Evolutionary conservation across 352 stramenopile genomes (phyloP), one percentile per base, ranked within the genome.

Genomic region (Phytopythium ostracodes): DNA sequence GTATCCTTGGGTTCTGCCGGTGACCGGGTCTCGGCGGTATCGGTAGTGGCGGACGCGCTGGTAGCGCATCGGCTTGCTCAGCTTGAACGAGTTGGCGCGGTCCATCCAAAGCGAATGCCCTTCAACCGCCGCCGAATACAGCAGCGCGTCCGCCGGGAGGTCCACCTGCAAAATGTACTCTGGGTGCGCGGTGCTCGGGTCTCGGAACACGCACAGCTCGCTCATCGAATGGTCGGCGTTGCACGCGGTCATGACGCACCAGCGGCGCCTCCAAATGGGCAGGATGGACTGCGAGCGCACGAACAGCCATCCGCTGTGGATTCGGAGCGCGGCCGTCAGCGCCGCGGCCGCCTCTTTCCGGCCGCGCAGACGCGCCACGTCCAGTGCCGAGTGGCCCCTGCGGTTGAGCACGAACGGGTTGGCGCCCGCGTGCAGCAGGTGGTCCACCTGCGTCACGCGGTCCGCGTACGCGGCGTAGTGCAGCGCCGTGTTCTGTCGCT

Each of bases 381-480:
- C 84, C 22, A 91, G 60, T 17, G 81, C 59, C 15, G 75, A 76
- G 63, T 91, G 81, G 40, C 81, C 77, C 33, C 76, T 76, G 8
- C 66, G 56, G 50, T 91, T 91, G 11, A 91, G 60, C 9, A 65
- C 70, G 33, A 85, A 85, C 18, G 66, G 47, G 36, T 80, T 65
- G 7, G 70, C 81, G 22, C 74, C 78, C 10, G 73, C 72, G 25
- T 73, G 63, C 33, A 91, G 67, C 68, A 93, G 43, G 40, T 79
- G 65, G 62, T 91, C 81, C 58, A 89, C 38, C 25, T 79, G 71
- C 4, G 64, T 54, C 47, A 82, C 60, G 29, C 74, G 71, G 63
- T 91, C 87, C 50, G 63, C 66, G 55, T 81, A 76, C 17, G 81
- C 80, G 10, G 84, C 84, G 58, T 84, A 80, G 43, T 93, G 84